phyloP scores from a whole-genome alignment of 129 eudicot species.

The Scalesia atractyloides region DNA sequence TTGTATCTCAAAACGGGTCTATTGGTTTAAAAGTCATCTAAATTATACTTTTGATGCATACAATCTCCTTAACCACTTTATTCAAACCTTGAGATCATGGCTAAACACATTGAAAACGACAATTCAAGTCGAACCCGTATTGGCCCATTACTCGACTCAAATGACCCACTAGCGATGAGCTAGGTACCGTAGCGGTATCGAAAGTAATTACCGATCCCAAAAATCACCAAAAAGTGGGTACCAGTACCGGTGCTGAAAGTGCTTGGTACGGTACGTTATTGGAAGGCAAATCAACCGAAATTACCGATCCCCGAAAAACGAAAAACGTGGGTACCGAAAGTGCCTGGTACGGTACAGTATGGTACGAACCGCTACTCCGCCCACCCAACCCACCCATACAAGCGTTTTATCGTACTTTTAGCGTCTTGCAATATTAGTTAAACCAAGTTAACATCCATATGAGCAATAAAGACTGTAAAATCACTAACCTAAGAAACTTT shows the following conservation, averaged over 20 bases:
- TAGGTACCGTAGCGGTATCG: too few relatives aligned
- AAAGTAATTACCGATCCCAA: too few relatives aligned
- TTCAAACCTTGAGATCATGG: neutral
- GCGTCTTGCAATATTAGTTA: neutral
- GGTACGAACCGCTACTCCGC: too few relatives aligned
- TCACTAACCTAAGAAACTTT: slow-evolving; percentile 63
- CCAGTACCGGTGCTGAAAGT: too few relatives aligned
- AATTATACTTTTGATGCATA: neutral
- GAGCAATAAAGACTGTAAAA: neutral
- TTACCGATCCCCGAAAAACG: too few relatives aligned
- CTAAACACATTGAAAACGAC: neutral
- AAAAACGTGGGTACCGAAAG: too few relatives aligned
- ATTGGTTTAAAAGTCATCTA: neutral
- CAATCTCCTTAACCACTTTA: neutral
- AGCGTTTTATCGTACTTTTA: neutral
- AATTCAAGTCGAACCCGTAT: neutral
- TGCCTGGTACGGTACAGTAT: too few relatives aligned
- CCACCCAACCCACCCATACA: too few relatives aligned
- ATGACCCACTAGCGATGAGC: too few relatives aligned
- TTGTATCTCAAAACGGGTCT: neutral
- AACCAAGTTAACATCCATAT: neutral
- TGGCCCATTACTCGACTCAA: neutral
- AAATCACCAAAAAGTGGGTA: too few relatives aligned
- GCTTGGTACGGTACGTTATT: too few relatives aligned
- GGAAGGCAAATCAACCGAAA: too few relatives aligned